Percentiles rank a stretch among this genome's conserved stretches.
Conservation (phyloP, 2,329 filamentous ascomycete genomes). For the Trichophyton benhamiae region DNA sequence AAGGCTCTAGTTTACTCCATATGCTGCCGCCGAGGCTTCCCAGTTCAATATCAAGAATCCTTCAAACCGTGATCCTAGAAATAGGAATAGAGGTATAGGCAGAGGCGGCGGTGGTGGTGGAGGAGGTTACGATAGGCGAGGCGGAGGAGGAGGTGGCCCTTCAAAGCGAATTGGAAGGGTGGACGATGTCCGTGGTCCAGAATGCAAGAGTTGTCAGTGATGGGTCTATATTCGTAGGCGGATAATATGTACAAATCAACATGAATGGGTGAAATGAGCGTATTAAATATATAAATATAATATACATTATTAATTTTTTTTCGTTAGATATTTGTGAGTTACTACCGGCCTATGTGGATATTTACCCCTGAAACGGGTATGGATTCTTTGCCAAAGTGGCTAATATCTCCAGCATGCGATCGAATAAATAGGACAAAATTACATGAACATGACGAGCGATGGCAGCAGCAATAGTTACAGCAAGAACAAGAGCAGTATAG, state of each 20-base stretch:
- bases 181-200: conserved; percentile 38
- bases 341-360: too few relatives aligned
- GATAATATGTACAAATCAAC: background rate
- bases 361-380: too few relatives aligned
- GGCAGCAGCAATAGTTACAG: too few relatives aligned
- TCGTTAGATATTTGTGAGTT: too few relatives aligned
- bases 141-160: conserved; percentile 18
- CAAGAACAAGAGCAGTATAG: too few relatives aligned
- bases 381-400: too few relatives aligned
- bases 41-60: conserved; percentile 33
- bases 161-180: conserved; percentile 33
- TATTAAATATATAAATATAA: too few relatives aligned
- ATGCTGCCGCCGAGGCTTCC: conserved; percentile 34
- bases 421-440: too few relatives aligned
- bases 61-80: conserved; percentile 16
- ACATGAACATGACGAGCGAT: too few relatives aligned
- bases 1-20: conserved; percentile 32
- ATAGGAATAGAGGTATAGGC: conserved; percentile 7
- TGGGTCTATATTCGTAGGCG: background rate
- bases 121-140: conserved; percentile 8
- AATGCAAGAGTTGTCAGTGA: conserved; percentile 32
- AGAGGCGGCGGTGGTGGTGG: conserved; percentile 4
- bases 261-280: too few relatives aligned
- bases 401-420: too few relatives aligned
- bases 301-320: too few relatives aligned